Conservation (phyloP, 805 yeast genomes). For the Saccharomyces paradoxus region DNA sequence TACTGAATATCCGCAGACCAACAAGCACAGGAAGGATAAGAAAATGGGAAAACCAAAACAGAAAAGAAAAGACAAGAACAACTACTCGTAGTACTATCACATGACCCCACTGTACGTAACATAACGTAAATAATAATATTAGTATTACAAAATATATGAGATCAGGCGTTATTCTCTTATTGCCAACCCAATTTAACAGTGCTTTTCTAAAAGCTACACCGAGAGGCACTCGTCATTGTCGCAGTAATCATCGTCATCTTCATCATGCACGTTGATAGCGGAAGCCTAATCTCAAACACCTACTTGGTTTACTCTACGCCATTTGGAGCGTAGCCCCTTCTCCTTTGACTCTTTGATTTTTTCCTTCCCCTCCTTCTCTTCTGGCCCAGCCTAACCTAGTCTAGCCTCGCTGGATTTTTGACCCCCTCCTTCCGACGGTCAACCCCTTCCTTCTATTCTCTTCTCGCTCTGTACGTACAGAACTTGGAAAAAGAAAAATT, state of each 20-base stretch:
- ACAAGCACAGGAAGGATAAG: no score
- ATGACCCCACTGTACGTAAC: not conserved
- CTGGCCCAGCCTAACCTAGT: not conserved
- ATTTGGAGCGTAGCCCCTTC: not conserved
- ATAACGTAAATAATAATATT: not conserved
- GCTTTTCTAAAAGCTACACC: not conserved
- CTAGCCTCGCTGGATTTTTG: not conserved
- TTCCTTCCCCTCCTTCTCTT: not conserved
- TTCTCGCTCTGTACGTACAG: not conserved
- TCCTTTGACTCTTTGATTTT: not conserved
- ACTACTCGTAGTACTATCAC: not conserved
- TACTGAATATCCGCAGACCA: no score
- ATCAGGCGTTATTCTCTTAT: not conserved
- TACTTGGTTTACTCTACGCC: not conserved
- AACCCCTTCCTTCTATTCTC: not conserved
- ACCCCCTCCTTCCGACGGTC: not conserved
- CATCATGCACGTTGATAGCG: not conserved
- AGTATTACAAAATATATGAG: not conserved
- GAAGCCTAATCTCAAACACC: not conserved
- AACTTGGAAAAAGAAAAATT: not conserved
- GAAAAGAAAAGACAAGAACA: no score
- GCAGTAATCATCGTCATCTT: not conserved
- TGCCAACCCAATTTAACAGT: not conserved
- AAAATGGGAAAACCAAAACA: no score
- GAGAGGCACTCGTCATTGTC: not conserved